Conservation (phyloP, 2,329 filamentous ascomycete genomes). For the Diaporthe caulivora region DNA sequence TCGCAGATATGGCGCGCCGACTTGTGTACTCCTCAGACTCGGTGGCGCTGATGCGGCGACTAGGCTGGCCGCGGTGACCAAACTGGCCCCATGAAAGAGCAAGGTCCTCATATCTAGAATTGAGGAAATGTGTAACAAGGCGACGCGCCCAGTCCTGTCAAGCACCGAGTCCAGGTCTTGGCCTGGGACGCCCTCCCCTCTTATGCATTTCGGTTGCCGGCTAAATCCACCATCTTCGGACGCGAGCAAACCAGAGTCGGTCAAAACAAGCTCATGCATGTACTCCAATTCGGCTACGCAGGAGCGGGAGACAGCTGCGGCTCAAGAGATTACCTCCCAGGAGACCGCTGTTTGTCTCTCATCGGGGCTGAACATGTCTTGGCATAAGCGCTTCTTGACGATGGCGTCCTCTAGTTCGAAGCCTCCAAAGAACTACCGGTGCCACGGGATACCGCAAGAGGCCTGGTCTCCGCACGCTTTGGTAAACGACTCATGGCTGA, state of each 20-base stretch:
- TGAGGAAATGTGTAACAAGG: neutral
- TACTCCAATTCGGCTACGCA: slow-evolving; percentile 7
- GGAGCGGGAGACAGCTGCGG: slow-evolving; percentile 1
- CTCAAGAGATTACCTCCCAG: neutral
- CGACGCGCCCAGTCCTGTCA: neutral
- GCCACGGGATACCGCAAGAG: neutral
- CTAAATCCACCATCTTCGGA: slow-evolving; percentile 9
- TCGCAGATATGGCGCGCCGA: slow-evolving; percentile 3
- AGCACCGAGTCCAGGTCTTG: neutral
- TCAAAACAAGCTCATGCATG: slow-evolving; percentile 20
- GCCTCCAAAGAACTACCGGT: neutral
- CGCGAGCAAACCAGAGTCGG: slow-evolving; percentile 12
- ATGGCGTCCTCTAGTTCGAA: slow-evolving; percentile 21
- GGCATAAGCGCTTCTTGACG: slow-evolving; percentile 18
- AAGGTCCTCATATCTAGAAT: neutral
- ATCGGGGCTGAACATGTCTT: slow-evolving; percentile 25
- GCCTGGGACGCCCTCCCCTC: neutral
- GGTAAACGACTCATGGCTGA: neutral
- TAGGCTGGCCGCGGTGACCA: neutral
- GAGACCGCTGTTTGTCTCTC: neutral
- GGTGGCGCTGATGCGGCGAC: neutral
- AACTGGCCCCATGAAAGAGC: neutral
- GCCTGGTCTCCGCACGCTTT: neutral
- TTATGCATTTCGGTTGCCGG: slow-evolving; percentile 18
- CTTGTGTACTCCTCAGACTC: neutral